Evolutionary conservation across 257 asterid genomes (phyloP).

Genomic region (Dorcoceras hygrometricum): DNA sequence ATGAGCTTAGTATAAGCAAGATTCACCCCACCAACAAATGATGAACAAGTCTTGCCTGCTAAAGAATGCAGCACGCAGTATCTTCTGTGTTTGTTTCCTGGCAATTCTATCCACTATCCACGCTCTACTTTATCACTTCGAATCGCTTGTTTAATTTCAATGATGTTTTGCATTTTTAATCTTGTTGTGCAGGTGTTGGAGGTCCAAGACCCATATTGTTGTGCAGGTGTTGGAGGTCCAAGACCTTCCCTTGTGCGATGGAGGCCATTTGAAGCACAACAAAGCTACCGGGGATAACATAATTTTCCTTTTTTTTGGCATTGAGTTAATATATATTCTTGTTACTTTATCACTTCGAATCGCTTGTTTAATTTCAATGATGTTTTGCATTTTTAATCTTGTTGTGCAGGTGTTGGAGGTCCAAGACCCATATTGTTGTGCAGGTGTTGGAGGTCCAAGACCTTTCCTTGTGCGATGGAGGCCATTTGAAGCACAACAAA

Average conservation of each 20-base stretch:
- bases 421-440: no score
- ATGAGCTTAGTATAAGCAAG: neutral
- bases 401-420: no score
- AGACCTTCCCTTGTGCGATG: no score
- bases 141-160: neutral
- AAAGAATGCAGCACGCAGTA: neutral
- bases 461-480: no score
- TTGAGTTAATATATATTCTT: neutral
- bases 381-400: neutral
- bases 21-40: neutral
- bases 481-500: no score
- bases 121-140: constrained; percentile 9
- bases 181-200: no score
- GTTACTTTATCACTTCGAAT: neutral
- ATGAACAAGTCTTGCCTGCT: neutral
- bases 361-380: neutral
- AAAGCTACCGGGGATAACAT: no score
- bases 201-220: no score
- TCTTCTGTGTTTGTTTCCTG: neutral
- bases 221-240: no score
- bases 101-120: constrained; percentile 37
- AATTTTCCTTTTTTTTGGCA: neutral
- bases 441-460: no score
- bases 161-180: neutral
- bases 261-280: no score